Percentiles rank a stretch among this genome's conserved stretches.
phyloP scores from a whole-genome alignment of 1,139 yeast species.

The Pichia sp. region DNA sequence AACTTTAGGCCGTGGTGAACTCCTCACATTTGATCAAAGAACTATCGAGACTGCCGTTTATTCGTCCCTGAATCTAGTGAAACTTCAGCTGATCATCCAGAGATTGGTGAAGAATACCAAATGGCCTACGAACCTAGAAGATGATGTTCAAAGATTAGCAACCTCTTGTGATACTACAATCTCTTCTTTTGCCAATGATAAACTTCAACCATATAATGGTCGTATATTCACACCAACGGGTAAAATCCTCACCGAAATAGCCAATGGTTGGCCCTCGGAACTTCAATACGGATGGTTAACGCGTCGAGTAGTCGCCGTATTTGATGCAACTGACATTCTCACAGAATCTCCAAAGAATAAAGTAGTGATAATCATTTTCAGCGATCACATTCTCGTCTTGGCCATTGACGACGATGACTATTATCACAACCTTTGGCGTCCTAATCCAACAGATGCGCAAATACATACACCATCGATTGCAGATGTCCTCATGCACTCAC shows the following conservation, averaged over 20 bases:
- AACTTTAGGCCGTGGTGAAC: conserved; percentile 19
- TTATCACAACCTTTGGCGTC: conserved; percentile 30
- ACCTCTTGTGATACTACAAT: conserved; percentile 56
- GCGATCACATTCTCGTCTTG: conserved; percentile 67
- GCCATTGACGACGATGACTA: conserved; percentile 39
- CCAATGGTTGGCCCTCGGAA: conserved; percentile 81
- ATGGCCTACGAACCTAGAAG: conserved; percentile 31
- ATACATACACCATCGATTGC: conserved; percentile 56
- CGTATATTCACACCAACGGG: conserved; percentile 91
- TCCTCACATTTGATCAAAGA: conserved; percentile 40
- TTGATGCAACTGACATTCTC: conserved; percentile 46
- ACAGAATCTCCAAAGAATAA: conserved; percentile 30
- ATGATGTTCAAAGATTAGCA: conserved; percentile 36
- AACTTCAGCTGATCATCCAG: conserved; percentile 57
- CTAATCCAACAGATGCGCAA: conserved; percentile 22
- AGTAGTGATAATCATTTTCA: conserved; percentile 67
- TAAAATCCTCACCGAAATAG: conserved; percentile 73
- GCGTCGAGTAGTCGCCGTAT: conserved; percentile 77
- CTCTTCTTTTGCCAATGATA: conserved; percentile 70
- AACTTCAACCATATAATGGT: conserved; percentile 41
- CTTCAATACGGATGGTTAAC: conserved; percentile 85
- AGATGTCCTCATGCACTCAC: conserved; percentile 82
- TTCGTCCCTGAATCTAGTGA: conserved; percentile 65
- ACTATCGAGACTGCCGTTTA: conserved; percentile 64
- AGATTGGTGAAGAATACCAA: conserved; percentile 41